Conservation (phyloP, 2,329 filamentous ascomycete species). For the Elsinoe australis region DNA sequence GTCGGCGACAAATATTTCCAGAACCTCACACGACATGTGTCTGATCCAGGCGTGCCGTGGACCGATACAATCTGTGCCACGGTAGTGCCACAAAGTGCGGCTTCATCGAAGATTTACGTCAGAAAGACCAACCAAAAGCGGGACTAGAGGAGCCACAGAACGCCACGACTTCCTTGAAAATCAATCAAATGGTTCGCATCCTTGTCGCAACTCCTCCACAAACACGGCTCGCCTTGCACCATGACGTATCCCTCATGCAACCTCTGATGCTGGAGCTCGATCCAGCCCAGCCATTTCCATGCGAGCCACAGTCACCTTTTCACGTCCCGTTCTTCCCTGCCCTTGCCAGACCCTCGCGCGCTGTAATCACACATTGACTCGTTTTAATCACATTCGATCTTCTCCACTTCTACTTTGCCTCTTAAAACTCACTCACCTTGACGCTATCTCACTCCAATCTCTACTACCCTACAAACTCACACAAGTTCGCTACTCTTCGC, state of each 20-base stretch:
- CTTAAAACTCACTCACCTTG: slow-evolving; percentile 7
- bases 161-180: slow-evolving; percentile 14
- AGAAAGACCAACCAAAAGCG: background rate
- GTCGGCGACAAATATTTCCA: slow-evolving; percentile 1
- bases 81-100: background rate
- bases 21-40: background rate
- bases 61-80: slow-evolving; percentile 1
- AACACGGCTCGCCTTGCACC: slow-evolving; percentile 1
- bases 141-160: slow-evolving; percentile 1
- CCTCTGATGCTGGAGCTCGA: slow-evolving; percentile 6
- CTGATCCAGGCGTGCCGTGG: slow-evolving; percentile 10
- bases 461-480: too few species aligned
- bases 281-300: slow-evolving; percentile 14
- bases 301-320: slow-evolving; percentile 11
- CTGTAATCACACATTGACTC: background rate
- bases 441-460: too few species aligned
- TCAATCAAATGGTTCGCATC: background rate
- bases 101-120: slow-evolving; percentile 17
- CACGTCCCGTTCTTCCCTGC: slow-evolving; percentile 6
- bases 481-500: background rate
- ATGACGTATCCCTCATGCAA: slow-evolving; percentile 14
- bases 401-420: slow-evolving; percentile 5
- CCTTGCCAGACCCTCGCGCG: background rate
- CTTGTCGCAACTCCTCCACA: slow-evolving; percentile 8
- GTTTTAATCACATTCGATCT: background rate